These are phyloP conservation scores for Amborella trichopoda DNA, from an alignment of 164 flowering plant species.

Conservation along the genomic window DNA sequence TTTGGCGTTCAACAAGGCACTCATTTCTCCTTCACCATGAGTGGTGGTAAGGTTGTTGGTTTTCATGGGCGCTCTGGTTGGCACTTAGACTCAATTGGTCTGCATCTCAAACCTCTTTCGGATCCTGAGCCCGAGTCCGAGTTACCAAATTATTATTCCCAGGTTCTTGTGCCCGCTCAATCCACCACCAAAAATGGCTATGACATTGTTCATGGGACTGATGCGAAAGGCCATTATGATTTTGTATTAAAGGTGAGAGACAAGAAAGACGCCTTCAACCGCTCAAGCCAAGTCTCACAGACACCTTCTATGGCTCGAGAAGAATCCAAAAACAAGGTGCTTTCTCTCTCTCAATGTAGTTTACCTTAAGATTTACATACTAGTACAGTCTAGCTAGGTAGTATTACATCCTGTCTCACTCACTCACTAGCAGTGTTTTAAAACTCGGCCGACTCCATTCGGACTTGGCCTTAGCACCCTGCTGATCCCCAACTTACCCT, in stretches of 20 bases:
- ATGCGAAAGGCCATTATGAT: slow-evolving; percentile 31
- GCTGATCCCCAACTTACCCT: no score
- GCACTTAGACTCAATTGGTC: slow-evolving; percentile 64
- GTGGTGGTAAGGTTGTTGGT: slow-evolving; percentile 55
- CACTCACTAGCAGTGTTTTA: no score
- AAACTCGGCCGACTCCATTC: no score
- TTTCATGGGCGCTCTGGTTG: slow-evolving; percentile 59
- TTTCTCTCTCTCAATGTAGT: no score
- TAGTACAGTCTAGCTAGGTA: no score
- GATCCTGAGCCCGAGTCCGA: slow-evolving; percentile 12
- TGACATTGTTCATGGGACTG: slow-evolving; percentile 47
- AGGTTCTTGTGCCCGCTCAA: slow-evolving; percentile 16
- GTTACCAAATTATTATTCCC: no score
- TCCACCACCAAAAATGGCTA: slow-evolving; percentile 18
- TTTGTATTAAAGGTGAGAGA: slow-evolving; percentile 41
- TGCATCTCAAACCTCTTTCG: slow-evolving; percentile 34
- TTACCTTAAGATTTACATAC: no score
- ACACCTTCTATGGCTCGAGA: no score
- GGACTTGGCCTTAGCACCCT: no score
- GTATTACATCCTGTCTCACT: no score
- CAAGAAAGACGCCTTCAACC: slow-evolving; percentile 20
- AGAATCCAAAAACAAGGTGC: slow-evolving; percentile 21
- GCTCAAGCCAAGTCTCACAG: no score
- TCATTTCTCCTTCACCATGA: slow-evolving; percentile 31
- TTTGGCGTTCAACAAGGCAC: slow-evolving; percentile 58